Evolutionary conservation across 345 rosid genomes (phyloP).

Genomic region (Rhodamnia argentea): DNA sequence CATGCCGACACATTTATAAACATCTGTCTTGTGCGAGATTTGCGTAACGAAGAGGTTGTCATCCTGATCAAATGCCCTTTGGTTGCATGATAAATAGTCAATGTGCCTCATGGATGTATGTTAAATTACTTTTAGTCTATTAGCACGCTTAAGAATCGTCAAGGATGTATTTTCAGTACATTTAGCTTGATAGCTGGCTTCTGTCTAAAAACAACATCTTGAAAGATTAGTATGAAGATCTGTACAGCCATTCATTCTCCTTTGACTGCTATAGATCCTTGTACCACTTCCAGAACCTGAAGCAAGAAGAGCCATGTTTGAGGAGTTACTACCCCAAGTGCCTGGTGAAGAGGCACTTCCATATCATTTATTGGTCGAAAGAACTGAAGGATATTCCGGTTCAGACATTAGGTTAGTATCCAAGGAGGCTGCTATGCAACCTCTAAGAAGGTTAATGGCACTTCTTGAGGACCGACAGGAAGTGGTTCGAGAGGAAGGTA

Average conservation of each 20-base stretch:
- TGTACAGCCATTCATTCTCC: not conserved
- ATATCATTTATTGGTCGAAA: constrained; percentile 63
- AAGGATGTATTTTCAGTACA: not conserved
- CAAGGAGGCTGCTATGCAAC: constrained; percentile 98
- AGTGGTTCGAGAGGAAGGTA: constrained; percentile 74
- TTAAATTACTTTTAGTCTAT: not conserved
- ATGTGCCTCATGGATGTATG: not conserved
- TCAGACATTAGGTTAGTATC: constrained; percentile 86
- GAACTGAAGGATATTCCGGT: constrained; percentile 79
- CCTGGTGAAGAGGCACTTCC: constrained; percentile 57
- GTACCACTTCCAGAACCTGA: constrained; percentile 94
- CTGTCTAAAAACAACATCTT: not conserved
- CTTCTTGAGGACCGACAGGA: constrained; percentile 54
- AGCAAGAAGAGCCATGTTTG: constrained; percentile 91
- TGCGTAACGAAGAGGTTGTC: not conserved
- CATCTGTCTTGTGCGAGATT: not conserved
- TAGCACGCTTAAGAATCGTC: not conserved
- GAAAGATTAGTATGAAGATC: not conserved
- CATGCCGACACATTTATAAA: not conserved
- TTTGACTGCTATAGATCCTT: constrained; percentile 63
- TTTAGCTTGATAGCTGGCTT: not conserved
- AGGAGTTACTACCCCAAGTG: constrained; percentile 57
- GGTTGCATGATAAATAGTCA: not conserved
- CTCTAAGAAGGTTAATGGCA: constrained; percentile 64
- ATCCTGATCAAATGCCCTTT: not conserved